Evolutionary conservation across 257 asterid genomes (phyloP).

Genomic region (Cynanchum wilfordii): DNA sequence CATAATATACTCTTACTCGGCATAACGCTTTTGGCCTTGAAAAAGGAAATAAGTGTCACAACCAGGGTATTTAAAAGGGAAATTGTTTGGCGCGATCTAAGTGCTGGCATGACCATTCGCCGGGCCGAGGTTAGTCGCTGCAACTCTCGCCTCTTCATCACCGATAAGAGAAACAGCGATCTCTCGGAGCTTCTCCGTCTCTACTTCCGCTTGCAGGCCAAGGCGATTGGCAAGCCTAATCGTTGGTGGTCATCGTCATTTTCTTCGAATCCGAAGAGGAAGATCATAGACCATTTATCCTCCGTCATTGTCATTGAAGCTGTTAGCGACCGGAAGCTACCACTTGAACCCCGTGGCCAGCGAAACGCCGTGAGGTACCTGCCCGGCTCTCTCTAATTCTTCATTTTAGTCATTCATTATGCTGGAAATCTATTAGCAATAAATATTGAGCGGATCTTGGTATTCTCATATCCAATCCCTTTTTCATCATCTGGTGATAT

Average conservation of each 20-base stretch:
- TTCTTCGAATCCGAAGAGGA: conserved; percentile 31
- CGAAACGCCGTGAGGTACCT: conserved; percentile 65
- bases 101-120: conserved; percentile 46
- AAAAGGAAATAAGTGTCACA: no score
- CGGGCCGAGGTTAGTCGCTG: conserved; percentile 27
- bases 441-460: background rate
- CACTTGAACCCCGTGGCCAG: conserved; percentile 87
- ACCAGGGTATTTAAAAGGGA: background rate
- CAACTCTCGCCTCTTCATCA: background rate
- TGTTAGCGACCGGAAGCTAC: conserved; percentile 79
- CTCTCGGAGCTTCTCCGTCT: conserved; percentile 15
- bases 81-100: background rate
- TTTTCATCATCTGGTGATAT: background rate
- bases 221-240: conserved; percentile 9
- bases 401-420: background rate
- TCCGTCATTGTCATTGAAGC: conserved; percentile 73
- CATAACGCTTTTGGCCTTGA: background rate
- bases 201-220: conserved; percentile 6
- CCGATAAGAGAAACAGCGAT: conserved; percentile 18
- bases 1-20: background rate
- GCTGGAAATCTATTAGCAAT: background rate
- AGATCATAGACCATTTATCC: conserved; percentile 59
- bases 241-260: conserved; percentile 30
- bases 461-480: background rate
- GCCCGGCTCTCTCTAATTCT: no score